Evolutionary conservation across 202 grass and related monocot genomes (phyloP), one percentile per base, ranked within the genome.

Genomic region (Alloteropsis angusta): DNA sequence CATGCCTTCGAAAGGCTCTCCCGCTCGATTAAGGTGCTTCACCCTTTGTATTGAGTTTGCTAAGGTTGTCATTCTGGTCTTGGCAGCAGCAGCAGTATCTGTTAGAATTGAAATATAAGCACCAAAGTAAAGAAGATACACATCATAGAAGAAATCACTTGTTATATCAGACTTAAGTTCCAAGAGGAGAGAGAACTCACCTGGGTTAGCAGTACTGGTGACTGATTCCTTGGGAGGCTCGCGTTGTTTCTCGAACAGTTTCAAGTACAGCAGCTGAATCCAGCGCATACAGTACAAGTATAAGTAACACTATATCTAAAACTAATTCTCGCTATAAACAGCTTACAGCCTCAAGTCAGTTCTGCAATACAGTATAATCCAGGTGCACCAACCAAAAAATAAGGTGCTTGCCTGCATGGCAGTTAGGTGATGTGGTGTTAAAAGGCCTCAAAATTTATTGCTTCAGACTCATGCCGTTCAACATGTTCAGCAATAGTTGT

Each of bases 371-470:
- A 21, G 26, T 82, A 70, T 49, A 62, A 46, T 76, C 45, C 55
- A 55, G 32, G 21, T 71, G 72, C 78, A 86, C 64, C 72, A 71
- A 62, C 35, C 18, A 82, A 86, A 71, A 84, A 82, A 55, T 46
- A 71, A 39, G 72, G 44, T 56, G 72, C 28, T 30, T 30, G 14
- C 4, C 14, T n/a, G 4, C 15, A 21, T 48, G 14, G 6, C 14
- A 71, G 36, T 70, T 69, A 81, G 69, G 59, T 30, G 21, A 30
- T 53, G 25, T 8, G 32, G 44, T 1, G 22, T 41, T 4, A 21
- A 17, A 32, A 66, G 22, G 30, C 1, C 32, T 60, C 2, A 6
- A 45, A 37, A 10, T 25, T 81, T 68, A 37, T 68, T 57, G 52
- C 71, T 76, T 50, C 53, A 37, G 43, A 44, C 17, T 28, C 9